Evolutionary conservation across 2,329 filamentous ascomycete genomes (phyloP).

Genomic region (Arthroderma sp.): DNA sequence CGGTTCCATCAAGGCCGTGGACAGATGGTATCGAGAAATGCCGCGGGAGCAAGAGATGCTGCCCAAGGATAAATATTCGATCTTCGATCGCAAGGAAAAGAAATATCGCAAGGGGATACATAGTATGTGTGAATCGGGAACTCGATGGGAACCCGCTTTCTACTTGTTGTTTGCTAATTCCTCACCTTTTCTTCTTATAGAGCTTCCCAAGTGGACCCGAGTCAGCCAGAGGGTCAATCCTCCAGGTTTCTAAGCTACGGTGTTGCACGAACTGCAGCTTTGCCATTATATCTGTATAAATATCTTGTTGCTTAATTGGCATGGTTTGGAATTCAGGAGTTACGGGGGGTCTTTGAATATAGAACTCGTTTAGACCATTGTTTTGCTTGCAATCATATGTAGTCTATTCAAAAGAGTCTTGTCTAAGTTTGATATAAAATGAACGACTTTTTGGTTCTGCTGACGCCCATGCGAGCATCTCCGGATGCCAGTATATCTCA

Average conservation of each 20-base stretch:
- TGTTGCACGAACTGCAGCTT: not conserved
- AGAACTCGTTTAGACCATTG: too few species aligned
- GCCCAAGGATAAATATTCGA: conserved; percentile 91
- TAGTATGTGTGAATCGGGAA: conserved; percentile 49
- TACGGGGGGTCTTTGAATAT: too few species aligned
- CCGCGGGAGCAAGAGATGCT: conserved; percentile 91
- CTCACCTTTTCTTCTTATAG: conserved; percentile 30
- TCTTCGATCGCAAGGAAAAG: conserved; percentile 94
- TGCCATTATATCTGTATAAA: not conserved
- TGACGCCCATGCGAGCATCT: too few species aligned
- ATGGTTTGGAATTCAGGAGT: too few species aligned
- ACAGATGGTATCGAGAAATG: conserved; percentile 93
- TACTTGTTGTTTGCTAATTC: conserved; percentile 5
- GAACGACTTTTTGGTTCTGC: too few species aligned
- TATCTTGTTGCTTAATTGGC: not conserved
- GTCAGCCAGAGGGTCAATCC: conserved; percentile 89
- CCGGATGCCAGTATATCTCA: too few species aligned
- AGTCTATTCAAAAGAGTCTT: too few species aligned
- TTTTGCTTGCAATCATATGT: too few species aligned
- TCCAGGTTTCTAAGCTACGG: conserved; percentile 60
- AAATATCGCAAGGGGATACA: conserved; percentile 94
- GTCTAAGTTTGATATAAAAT: too few species aligned
- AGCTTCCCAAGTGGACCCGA: conserved; percentile 85
- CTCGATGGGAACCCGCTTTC: not conserved
- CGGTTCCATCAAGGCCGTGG: conserved; percentile 59